phyloP scores from a whole-genome alignment of 495 filamentous ascomycete species.

The Filosporella fistucella region DNA sequence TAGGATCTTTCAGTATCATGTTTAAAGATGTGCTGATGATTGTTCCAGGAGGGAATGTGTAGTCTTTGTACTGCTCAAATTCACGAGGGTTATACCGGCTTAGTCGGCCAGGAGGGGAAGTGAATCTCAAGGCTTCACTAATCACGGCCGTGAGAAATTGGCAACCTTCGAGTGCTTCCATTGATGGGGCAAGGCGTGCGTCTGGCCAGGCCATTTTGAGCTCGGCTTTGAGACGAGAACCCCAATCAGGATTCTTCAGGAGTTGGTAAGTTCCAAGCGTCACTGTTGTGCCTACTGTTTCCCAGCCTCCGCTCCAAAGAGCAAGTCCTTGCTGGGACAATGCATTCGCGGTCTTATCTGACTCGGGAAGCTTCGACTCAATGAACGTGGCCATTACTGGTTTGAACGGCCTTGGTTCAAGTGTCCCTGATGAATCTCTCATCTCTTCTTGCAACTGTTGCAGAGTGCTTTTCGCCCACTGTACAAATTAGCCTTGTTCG shows the following conservation, averaged over 20 bases:
- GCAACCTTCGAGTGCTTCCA: conserved; percentile 29
- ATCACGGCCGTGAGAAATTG: conserved; percentile 29
- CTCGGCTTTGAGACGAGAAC: conserved; percentile 29
- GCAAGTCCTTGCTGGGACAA: conserved; percentile 32
- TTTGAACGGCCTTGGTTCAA: too few species aligned
- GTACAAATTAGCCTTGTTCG: too few species aligned
- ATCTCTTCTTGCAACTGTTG: too few species aligned
- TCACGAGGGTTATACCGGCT: conserved; percentile 8
- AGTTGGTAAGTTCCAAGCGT: conserved; percentile 30
- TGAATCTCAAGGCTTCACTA: conserved; percentile 27
- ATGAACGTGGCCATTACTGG: too few species aligned
- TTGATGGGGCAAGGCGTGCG: conserved; percentile 5
- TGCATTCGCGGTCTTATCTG: conserved; percentile 9
- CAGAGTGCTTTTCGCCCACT: too few species aligned
- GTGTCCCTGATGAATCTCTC: too few species aligned
- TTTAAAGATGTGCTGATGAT: conserved; percentile 40
- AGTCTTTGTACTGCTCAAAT: conserved; percentile 7
- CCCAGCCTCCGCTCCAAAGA: conserved; percentile 35
- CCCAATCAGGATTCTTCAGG: conserved; percentile 20
- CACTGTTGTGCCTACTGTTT: conserved; percentile 34
- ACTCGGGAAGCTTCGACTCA: too few species aligned
- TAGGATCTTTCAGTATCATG: conserved; percentile 39
- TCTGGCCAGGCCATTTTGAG: conserved; percentile 27
- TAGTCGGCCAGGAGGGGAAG: conserved; percentile 15
- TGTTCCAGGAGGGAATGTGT: conserved; percentile 21